Base-by-base conservation (phyloP, 1,284 basidiomycete genomes). In the Cryptococcus amylolentus region DNA sequence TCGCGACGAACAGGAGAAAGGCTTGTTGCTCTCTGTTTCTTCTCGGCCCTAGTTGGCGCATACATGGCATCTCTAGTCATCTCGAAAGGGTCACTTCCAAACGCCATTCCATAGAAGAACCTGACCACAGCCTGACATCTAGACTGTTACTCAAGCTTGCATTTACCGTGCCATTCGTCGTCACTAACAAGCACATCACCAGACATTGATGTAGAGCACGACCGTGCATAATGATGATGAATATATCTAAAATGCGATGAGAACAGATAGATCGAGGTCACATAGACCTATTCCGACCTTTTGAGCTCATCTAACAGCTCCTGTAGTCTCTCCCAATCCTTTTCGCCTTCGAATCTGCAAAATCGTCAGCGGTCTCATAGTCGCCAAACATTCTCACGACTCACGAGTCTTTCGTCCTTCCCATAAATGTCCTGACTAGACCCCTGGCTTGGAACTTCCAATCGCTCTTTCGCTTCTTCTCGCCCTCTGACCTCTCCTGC, bases 391-490 rank as follows among this genome's bases (percentile, higher is more conserved):
- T 16, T 50, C 8, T 12, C 5, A 5, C 3, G 16, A 77, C 77
- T 70, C 56, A 77, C 71, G 71, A 67, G 47, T 69, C 69, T 64
- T 70, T 75, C n/a, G 81, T 82, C 52, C 81, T 65, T 3, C 88
- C 91, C 77, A 93, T 84, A 74, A 97, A 98, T 43, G 86, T 88
- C 70, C 94, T 81, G 53, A 98, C 84, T 56, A 98, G 81, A 60
- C 90, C 95, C 56, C 88, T 82, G 41, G 87, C 91, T 77, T 95
- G 91, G 72, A 89, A 84, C 71, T 81, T 82, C 91, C 94, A 97
- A 64, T 82, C 80, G 13, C 75, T 77, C 66, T 78, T 75, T 58
- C 79, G 79, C 45, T 55, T 65, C 57, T 63, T 70, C 41, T 56
- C 59, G 28, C 61, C 58, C 54, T 58, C 61, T 41, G 49, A 56